Evolutionary conservation across 2,329 filamentous ascomycete species (phyloP).

Genomic region (Coleophoma cylindrospora): DNA sequence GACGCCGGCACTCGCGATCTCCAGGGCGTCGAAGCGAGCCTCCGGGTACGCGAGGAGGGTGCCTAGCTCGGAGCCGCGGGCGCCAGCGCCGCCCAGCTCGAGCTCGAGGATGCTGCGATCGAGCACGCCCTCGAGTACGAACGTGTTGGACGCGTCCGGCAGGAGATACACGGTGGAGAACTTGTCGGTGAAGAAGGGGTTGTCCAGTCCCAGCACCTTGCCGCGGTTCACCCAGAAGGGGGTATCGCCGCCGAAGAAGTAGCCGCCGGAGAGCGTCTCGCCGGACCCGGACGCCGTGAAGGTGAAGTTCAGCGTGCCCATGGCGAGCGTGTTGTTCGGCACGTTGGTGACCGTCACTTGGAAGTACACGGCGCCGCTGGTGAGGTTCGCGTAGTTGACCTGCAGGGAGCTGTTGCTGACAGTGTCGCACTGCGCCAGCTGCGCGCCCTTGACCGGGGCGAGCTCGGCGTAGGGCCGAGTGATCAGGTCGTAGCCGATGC

Average conservation of each 20-base stretch:
- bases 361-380: slow-evolving; percentile 48
- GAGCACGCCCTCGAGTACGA: slow-evolving; percentile 40
- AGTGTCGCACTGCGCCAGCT: slow-evolving; percentile 36
- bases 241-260: slow-evolving; percentile 41
- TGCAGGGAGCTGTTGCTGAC: slow-evolving; percentile 42
- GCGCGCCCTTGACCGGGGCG: slow-evolving; percentile 37
- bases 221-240: slow-evolving; percentile 47
- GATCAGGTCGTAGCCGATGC: slow-evolving; percentile 40
- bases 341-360: slow-evolving; percentile 45
- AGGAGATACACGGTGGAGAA: slow-evolving; percentile 29
- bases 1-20: slow-evolving; percentile 17
- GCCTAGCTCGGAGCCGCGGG: slow-evolving; percentile 36
- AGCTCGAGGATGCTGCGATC: slow-evolving; percentile 51
- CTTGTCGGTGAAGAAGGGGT: slow-evolving; percentile 50
- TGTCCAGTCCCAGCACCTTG: slow-evolving; percentile 39
- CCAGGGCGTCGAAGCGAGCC: slow-evolving; percentile 25
- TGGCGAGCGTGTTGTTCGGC: slow-evolving; percentile 9
- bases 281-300: slow-evolving; percentile 42
- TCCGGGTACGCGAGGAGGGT: slow-evolving; percentile 47
- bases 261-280: slow-evolving; percentile 44
- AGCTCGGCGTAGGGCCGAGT: slow-evolving; percentile 16
- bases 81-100: slow-evolving; percentile 38
- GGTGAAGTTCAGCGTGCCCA: slow-evolving; percentile 43
- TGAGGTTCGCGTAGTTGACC: slow-evolving; percentile 44
- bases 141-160: slow-evolving; percentile 9